Percentiles rank a stretch among this genome's conserved stretches.
Evolutionary conservation across 345 rosid genomes (phyloP).

Genomic region (Alliaria petiolata): DNA sequence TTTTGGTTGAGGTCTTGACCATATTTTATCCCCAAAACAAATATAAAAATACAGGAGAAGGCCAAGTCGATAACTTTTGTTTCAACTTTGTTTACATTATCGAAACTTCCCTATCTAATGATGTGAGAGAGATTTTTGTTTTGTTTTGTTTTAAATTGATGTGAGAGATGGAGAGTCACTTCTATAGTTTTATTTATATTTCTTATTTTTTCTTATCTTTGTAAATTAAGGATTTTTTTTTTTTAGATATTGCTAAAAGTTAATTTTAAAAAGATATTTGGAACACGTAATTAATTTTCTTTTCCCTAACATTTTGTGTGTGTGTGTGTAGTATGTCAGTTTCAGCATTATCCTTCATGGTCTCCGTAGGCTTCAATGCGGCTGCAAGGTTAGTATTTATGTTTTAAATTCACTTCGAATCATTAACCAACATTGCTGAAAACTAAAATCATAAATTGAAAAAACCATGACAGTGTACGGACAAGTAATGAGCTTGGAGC

Average conservation of each 20-base stretch:
- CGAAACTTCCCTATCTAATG: neutral
- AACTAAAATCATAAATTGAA: neutral
- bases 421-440: neutral
- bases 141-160: no score
- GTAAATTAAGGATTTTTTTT: no score
- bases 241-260: no score
- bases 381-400: slow-evolving; percentile 61
- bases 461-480: slow-evolving; percentile 42
- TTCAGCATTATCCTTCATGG: slow-evolving; percentile 56
- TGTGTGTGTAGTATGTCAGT: slow-evolving; percentile 47
- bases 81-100: neutral
- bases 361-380: slow-evolving; percentile 88
- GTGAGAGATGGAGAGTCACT: no score
- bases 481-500: slow-evolving; percentile 83
- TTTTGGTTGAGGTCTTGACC: no score
- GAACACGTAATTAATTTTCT: neutral
- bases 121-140: neutral
- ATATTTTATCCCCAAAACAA: no score
- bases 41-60: neutral
- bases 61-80: neutral
- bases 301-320: neutral
- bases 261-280: neutral
- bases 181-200: no score
- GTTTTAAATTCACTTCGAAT: neutral
- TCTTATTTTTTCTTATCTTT: no score